A percentile compares a stretch with the other conserved stretches of the same genome.
Evolutionary conservation across 495 filamentous ascomycete species (phyloP).

Genomic region (Hyphodiscus hymeniophilus): DNA sequence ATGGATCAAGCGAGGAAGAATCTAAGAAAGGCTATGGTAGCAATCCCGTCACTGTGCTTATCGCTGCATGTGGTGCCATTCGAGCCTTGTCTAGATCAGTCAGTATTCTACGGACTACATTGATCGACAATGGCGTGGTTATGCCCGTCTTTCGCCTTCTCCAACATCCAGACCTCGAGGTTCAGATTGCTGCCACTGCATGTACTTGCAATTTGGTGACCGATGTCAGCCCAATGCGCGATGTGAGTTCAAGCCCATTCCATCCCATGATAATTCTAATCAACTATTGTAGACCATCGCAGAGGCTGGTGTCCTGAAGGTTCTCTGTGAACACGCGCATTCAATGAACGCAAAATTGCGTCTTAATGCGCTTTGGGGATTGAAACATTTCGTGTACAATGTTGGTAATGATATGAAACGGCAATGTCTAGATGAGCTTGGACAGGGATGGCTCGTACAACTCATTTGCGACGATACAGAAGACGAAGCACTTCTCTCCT

Average conservation of each 20-base stretch:
- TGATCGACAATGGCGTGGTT: slow-evolving; percentile 79
- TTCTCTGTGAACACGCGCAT: slow-evolving; percentile 77
- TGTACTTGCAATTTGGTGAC: slow-evolving; percentile 75
- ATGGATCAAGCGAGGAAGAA: slow-evolving; percentile 23
- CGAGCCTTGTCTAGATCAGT: slow-evolving; percentile 76
- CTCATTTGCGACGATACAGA: slow-evolving; percentile 56
- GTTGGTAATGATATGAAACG: slow-evolving; percentile 63
- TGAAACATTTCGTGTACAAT: slow-evolving; percentile 76
- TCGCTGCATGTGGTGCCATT: slow-evolving; percentile 77
- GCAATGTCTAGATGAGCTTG: slow-evolving; percentile 65
- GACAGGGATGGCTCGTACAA: slow-evolving; percentile 69
- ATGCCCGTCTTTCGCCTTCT: slow-evolving; percentile 72
- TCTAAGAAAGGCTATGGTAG: slow-evolving; percentile 21
- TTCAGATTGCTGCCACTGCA: slow-evolving; percentile 77
- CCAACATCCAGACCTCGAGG: slow-evolving; percentile 65
- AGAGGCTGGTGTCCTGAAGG: slow-evolving; percentile 64
- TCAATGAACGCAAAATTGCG: slow-evolving; percentile 63
- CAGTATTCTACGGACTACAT: slow-evolving; percentile 69
- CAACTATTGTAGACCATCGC: slow-evolving; percentile 51
- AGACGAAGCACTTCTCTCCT: slow-evolving; percentile 34
- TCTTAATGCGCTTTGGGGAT: slow-evolving; percentile 80
- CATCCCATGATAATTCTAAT: slow-evolving; percentile 22
- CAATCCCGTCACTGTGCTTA: slow-evolving; percentile 57
- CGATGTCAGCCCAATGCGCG: slow-evolving; percentile 85
- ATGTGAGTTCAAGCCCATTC: slow-evolving; percentile 41